Conservation (phyloP, 148 eudicot genomes). For the Fallopia convolvulus region DNA sequence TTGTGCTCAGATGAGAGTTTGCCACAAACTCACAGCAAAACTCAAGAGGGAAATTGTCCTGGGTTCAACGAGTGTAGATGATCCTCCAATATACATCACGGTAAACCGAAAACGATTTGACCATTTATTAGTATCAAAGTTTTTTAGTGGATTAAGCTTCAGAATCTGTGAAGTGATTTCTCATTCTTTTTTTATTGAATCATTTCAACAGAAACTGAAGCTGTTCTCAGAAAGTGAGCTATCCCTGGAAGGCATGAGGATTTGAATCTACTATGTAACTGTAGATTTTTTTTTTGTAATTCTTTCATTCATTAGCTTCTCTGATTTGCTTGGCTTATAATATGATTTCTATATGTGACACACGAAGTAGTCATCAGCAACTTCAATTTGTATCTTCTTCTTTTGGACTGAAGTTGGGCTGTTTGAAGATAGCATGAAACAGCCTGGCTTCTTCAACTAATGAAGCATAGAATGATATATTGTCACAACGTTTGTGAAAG, state of each 20-base stretch:
- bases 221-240: conserved; percentile 40
- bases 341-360: not conserved
- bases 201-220: conserved; percentile 50
- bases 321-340: not conserved
- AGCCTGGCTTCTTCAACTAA: not conserved
- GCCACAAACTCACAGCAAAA: conserved; percentile 91
- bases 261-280: conserved; percentile 12
- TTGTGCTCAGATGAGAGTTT: conserved; percentile 66
- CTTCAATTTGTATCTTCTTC: not conserved
- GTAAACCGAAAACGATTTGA: conserved; percentile 26
- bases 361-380: not conserved
- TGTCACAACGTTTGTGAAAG: not conserved
- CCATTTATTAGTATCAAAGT: not conserved
- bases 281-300: not conserved
- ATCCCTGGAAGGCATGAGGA: conserved; percentile 27
- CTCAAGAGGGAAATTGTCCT: conserved; percentile 81
- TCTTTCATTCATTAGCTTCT: not conserved
- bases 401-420: not conserved
- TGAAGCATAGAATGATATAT: not conserved
- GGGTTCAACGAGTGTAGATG: conserved; percentile 83
- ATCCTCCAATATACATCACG: conserved; percentile 76
- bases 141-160: not conserved
- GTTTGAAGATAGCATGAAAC: not conserved
- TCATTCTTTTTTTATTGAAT: not conserved
- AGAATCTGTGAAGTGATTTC: not conserved